These are phyloP conservation scores for Chlamydomonas incerta DNA, from an alignment of 139 green algal genomes.

Conservation along the genomic window DNA sequence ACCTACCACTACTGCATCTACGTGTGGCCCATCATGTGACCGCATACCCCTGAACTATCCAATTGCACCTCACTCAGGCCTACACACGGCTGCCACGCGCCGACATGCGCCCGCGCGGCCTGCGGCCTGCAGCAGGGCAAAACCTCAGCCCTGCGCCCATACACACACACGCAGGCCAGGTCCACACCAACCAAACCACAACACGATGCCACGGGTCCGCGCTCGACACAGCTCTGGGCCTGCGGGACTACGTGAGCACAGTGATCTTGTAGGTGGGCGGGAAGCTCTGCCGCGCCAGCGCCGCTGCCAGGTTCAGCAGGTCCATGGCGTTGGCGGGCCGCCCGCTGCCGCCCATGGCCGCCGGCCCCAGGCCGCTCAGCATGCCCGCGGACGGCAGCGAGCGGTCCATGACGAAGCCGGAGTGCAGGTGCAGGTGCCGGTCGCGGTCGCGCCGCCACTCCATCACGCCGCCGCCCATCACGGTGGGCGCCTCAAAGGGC, in stretches of 20 bases:
- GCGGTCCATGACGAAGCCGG: conserved; percentile 34
- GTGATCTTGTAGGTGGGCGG: conserved; percentile 64
- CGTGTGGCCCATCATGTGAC: no score
- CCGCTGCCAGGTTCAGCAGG: conserved; percentile 59
- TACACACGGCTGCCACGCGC: no score
- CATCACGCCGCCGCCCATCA: conserved; percentile 73
- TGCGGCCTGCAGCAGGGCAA: no score
- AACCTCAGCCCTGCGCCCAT: no score
- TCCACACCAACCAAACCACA: no score
- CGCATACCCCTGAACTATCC: no score
- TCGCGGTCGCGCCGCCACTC: conserved; percentile 73
- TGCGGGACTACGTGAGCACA: conserved; percentile 6
- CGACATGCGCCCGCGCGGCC: no score
- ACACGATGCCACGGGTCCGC: no score
- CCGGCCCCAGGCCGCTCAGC: not conserved
- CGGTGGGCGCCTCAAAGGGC: conserved; percentile 52
- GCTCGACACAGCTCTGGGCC: no score
- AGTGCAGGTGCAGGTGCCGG: conserved; percentile 54
- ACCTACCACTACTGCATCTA: no score
- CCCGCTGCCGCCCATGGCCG: not conserved
- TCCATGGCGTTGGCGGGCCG: conserved; percentile 29
- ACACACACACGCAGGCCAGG: no score
- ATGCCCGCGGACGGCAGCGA: conserved; percentile 6
- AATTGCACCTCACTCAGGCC: no score
- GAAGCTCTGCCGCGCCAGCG: conserved; percentile 63